These are phyloP conservation scores for Macrophomina pseudophaseolina DNA, from an alignment of 2,329 filamentous ascomycete genomes.

Conservation along the genomic window DNA sequence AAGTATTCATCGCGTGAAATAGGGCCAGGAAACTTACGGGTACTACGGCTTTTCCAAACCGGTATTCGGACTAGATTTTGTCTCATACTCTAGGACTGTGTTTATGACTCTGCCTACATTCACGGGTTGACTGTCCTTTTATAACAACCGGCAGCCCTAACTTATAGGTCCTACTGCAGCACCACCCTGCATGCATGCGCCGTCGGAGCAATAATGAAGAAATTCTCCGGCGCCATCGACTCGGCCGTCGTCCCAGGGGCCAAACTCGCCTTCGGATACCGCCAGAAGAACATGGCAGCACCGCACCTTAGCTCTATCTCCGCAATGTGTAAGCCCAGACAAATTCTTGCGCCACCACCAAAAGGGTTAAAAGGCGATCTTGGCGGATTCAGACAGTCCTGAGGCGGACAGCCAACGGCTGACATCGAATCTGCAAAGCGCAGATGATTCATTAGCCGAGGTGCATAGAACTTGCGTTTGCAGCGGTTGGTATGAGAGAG, in stretches of 20 bases:
- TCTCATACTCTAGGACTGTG: too few species aligned
- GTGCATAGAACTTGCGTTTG: too few species aligned
- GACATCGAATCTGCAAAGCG: constrained; percentile 38
- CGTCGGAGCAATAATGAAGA: constrained; percentile 51
- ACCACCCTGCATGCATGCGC: constrained; percentile 49
- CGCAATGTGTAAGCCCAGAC: constrained; percentile 72
- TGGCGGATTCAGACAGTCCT: constrained; percentile 38
- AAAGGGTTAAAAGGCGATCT: constrained; percentile 71
- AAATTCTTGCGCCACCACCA: constrained; percentile 70
- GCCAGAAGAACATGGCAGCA: constrained; percentile 58
- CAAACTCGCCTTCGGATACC: constrained; percentile 44
- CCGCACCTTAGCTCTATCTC: constrained; percentile 61
- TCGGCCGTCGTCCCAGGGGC: constrained; percentile 38
- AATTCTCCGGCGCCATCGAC: constrained; percentile 51
- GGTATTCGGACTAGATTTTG: too few species aligned
- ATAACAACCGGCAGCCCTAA: too few species aligned
- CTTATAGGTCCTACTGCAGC: constrained; percentile 17
- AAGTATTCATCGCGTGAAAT: too few species aligned
- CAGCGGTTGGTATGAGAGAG: too few species aligned
- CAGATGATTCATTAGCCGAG: too few species aligned
- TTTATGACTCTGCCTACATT: too few species aligned
- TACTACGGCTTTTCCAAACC: too few species aligned
- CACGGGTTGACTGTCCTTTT: too few species aligned
- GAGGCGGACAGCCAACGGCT: constrained; percentile 35
- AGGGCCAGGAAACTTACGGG: too few species aligned